Evolutionary conservation across 2,329 filamentous ascomycete genomes (phyloP).

Genomic region (Aspergillus latus): DNA sequence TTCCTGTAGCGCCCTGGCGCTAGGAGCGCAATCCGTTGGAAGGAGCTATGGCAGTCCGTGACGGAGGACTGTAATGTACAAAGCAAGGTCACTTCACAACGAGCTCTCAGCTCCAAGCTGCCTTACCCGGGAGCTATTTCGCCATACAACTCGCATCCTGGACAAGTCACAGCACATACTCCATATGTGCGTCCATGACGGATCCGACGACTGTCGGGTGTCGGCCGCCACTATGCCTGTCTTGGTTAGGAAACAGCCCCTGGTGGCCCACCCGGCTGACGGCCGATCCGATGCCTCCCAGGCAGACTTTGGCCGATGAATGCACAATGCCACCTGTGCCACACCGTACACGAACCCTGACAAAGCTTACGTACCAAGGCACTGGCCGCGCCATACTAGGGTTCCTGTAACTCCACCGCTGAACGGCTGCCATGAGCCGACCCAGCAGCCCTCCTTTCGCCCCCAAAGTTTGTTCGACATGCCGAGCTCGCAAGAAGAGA

Average conservation of each 20-base stretch:
- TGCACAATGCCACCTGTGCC: too few species aligned
- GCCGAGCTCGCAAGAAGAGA: conserved; percentile 21
- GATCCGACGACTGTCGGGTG: neutral
- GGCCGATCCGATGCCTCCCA: neutral
- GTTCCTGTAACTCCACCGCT: neutral
- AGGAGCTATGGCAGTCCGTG: too few species aligned
- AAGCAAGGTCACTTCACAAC: too few species aligned
- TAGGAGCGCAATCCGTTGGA: too few species aligned
- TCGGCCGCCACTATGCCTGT: neutral
- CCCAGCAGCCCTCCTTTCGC: neutral
- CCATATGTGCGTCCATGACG: too few species aligned
- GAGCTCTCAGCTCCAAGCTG: too few species aligned
- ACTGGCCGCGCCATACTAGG: neutral
- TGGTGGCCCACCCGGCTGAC: neutral
- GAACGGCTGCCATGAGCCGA: neutral
- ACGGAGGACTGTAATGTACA: too few species aligned
- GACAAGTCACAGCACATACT: too few species aligned
- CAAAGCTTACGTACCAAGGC: neutral
- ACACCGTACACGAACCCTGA: too few species aligned
- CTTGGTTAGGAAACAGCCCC: neutral
- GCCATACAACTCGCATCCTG: too few species aligned
- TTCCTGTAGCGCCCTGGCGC: too few species aligned
- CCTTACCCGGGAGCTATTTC: too few species aligned
- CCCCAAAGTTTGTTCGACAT: conserved; percentile 14
- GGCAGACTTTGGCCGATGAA: neutral